A percentile compares a stretch with the other conserved stretches of the same genome.
phyloP scores from a whole-genome alignment of 441 rosid species.

The Dalechampia spathulata region DNA sequence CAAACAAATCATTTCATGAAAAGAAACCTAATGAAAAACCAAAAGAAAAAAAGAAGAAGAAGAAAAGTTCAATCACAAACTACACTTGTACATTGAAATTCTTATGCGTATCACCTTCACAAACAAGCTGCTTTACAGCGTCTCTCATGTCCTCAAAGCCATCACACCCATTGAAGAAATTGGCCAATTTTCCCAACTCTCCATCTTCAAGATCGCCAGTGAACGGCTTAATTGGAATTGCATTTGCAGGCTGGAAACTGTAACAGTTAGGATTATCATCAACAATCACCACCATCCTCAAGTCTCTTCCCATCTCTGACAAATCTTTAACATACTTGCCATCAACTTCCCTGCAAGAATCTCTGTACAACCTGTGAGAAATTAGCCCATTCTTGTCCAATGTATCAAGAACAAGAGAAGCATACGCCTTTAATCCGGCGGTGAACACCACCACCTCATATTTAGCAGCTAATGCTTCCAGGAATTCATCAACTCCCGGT shows the following conservation, averaged over 20 bases:
- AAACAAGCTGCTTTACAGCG: constrained; percentile 47
- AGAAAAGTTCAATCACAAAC: background rate
- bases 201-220: constrained; percentile 41
- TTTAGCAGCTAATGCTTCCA: constrained; percentile 39
- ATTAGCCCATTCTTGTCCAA: constrained; percentile 44
- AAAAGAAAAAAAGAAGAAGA: background rate
- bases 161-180: constrained; percentile 48
- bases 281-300: constrained; percentile 51
- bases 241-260: constrained; percentile 68
- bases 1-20: constrained; percentile 14
- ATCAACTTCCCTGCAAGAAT: constrained; percentile 52
- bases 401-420: constrained; percentile 57
- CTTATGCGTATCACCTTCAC: background rate
- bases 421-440: constrained; percentile 72
- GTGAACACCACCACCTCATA: constrained; percentile 81
- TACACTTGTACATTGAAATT: background rate
- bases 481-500: constrained; percentile 69
- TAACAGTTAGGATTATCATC: constrained; percentile 71
- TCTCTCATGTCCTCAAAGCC: constrained; percentile 59
- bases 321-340: constrained; percentile 71
- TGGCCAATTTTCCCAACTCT: constrained; percentile 45
- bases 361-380: constrained; percentile 50
- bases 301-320: constrained; percentile 50
- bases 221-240: constrained; percentile 60
- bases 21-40: background rate